A percentile compares a stretch with the other conserved stretches of the same genome.
These are phyloP conservation scores for Scedosporium aurantiacum DNA, from an alignment of 2,329 filamentous ascomycete genomes.

Conservation along the genomic window DNA sequence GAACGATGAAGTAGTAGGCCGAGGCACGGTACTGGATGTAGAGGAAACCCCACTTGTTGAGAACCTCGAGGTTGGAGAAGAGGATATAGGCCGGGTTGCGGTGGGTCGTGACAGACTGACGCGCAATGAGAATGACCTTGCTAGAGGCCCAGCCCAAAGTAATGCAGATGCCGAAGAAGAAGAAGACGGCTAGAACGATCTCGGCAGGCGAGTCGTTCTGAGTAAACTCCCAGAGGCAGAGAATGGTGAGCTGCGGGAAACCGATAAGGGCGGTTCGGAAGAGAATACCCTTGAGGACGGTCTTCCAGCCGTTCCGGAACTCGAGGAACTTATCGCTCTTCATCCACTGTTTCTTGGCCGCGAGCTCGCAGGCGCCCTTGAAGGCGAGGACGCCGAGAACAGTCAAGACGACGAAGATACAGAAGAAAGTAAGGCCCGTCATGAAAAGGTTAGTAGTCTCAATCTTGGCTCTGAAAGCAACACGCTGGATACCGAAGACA, in stretches of 20 bases:
- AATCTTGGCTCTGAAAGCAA: slow-evolving; percentile 75
- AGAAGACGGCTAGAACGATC: slow-evolving; percentile 78
- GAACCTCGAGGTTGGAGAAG: slow-evolving; percentile 83
- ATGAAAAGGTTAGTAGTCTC: slow-evolving; percentile 89
- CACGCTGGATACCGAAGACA: slow-evolving; percentile 77
- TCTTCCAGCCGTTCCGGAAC: slow-evolving; percentile 89
- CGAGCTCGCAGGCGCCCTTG: slow-evolving; percentile 70
- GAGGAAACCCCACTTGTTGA: slow-evolving; percentile 97
- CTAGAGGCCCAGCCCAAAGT: slow-evolving; percentile 77
- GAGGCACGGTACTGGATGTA: slow-evolving; percentile 95
- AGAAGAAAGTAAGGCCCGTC: slow-evolving; percentile 82
- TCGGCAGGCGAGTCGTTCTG: slow-evolving; percentile 74
- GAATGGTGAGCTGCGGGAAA: slow-evolving; percentile 80
- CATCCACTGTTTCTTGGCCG: slow-evolving; percentile 65
- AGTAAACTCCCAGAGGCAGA: slow-evolving; percentile 91
- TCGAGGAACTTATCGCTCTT: slow-evolving; percentile 79
- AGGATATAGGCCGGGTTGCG: slow-evolving; percentile 95
- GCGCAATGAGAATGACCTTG: slow-evolving; percentile 83
- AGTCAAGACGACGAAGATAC: slow-evolving; percentile 68
- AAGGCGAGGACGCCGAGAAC: slow-evolving; percentile 63
- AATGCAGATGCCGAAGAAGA: slow-evolving; percentile 67
- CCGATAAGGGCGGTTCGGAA: slow-evolving; percentile 85
- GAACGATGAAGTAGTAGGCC: slow-evolving; percentile 89
- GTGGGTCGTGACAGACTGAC: slow-evolving; percentile 80
- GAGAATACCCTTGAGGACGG: slow-evolving; percentile 84